Conservation (phyloP, 805 yeast genomes). For the Schwanniomyces sp. region DNA sequence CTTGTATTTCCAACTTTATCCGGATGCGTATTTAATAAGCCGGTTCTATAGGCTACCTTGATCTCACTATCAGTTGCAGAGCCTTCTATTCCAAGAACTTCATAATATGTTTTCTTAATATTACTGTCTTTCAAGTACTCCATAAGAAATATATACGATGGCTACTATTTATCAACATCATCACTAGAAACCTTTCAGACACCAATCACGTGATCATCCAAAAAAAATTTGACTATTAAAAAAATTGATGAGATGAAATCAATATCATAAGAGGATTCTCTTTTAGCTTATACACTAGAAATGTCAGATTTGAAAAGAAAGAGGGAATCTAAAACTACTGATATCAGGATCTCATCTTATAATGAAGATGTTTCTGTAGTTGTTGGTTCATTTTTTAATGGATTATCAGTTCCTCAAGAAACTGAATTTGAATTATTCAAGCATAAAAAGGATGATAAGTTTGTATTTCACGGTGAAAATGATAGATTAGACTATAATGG, state of each 20-base stretch:
- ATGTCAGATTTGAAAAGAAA: constrained; percentile 10
- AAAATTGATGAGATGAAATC: constrained; percentile 2
- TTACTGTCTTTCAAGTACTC: constrained; percentile 6
- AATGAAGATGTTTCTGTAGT: constrained; percentile 50
- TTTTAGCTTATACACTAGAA: neutral
- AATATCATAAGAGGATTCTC: neutral
- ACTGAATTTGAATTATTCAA: constrained; percentile 65
- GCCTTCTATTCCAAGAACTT: constrained; percentile 52
- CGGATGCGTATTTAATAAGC: constrained; percentile 71
- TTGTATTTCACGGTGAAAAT: constrained; percentile 73
- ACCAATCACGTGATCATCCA: neutral
- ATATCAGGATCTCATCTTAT: constrained; percentile 36
- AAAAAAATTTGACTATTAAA: neutral
- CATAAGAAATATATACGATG: neutral
- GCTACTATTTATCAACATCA: neutral
- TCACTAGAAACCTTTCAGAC: neutral
- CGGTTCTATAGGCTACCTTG: constrained; percentile 61
- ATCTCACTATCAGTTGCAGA: constrained; percentile 42
- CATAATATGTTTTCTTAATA: constrained; percentile 41
- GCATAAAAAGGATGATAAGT: constrained; percentile 42
- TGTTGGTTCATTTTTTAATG: constrained; percentile 78
- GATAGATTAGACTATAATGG: constrained; percentile 76
- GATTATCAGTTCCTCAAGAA: constrained; percentile 59
- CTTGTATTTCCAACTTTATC: constrained; percentile 50
- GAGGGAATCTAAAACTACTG: constrained; percentile 32